A percentile compares a stretch with the other conserved stretches of the same genome.
These are phyloP conservation scores for Boletus albobrunnescens DNA, from an alignment of 1,284 basidiomycete species.

Conservation along the genomic window DNA sequence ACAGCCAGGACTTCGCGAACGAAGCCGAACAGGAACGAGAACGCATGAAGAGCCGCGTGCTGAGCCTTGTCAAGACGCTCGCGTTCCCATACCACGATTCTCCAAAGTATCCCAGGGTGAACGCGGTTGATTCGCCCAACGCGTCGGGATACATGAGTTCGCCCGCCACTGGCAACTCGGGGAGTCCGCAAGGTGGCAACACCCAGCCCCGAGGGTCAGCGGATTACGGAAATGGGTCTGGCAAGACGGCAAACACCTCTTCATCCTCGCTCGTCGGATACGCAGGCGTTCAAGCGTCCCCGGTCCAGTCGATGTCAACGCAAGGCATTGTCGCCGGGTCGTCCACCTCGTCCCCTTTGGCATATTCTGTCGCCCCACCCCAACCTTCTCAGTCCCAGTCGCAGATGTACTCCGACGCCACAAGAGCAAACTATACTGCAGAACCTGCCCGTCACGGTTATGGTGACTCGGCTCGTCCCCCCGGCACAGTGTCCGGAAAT, in stretches of 20 bases:
- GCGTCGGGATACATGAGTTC: conserved; percentile 32
- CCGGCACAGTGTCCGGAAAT: conserved; percentile 21
- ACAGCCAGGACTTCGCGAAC: conserved; percentile 54
- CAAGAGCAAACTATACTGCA: conserved; percentile 21
- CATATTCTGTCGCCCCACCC: conserved; percentile 21
- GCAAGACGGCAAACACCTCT: conserved; percentile 15
- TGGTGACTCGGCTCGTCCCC: conserved; percentile 20
- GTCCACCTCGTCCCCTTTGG: conserved; percentile 21
- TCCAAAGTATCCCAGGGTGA: conserved; percentile 45
- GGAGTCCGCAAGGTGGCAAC: conserved; percentile 27
- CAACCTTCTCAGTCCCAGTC: conserved; percentile 28
- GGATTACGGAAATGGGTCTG: conserved; percentile 23
- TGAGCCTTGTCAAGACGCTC: conserved; percentile 64
- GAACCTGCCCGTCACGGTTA: conserved; percentile 27
- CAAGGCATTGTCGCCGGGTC: conserved; percentile 20
- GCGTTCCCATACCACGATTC: conserved; percentile 78
- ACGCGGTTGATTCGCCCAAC: conserved; percentile 45
- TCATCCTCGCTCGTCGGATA: conserved; percentile 32
- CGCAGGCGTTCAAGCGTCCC: conserved; percentile 21
- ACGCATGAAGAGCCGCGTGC: conserved; percentile 54
- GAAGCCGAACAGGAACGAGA: conserved; percentile 49
- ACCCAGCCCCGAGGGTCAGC: conserved; percentile 26
- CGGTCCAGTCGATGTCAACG: conserved; percentile 20
- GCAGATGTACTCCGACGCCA: conserved; percentile 25
- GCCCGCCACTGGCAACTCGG: conserved; percentile 36